phyloP scores from a whole-genome alignment of 306 rosid species.

The Carpinus viminea region DNA sequence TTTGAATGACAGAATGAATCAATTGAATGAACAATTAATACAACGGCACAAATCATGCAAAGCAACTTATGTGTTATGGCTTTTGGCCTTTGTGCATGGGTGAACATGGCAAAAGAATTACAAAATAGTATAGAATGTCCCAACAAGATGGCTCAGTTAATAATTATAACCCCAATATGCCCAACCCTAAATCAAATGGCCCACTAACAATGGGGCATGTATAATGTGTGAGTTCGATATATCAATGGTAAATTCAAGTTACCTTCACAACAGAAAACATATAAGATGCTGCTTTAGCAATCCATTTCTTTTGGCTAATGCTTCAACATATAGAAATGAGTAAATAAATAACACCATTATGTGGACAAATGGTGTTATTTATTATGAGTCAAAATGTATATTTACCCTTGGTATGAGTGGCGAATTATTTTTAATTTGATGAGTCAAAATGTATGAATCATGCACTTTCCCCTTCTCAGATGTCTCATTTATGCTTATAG shows the following conservation, averaged over 20 bases:
- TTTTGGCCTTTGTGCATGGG: neutral
- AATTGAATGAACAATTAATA: neutral
- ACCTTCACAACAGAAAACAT: neutral
- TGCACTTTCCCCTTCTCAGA: neutral
- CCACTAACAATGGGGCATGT: neutral
- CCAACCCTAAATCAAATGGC: neutral
- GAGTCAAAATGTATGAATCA: neutral
- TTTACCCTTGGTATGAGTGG: neutral
- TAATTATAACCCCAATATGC: neutral
- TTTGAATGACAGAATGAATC: neutral
- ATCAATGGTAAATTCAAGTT: neutral
- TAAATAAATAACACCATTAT: neutral
- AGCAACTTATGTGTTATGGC: neutral
- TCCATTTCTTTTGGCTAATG: neutral
- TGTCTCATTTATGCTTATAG: neutral
- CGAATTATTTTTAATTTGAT: neutral
- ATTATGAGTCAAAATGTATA: too few species aligned
- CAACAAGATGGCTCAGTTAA: neutral
- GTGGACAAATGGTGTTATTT: neutral
- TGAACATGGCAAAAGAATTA: neutral
- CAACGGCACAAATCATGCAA: neutral
- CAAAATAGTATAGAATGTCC: neutral
- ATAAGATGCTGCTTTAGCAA: neutral
- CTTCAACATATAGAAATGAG: neutral
- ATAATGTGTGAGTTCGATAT: neutral